Percentiles rank a stretch among this genome's conserved stretches.
Evolutionary conservation across 1,284 basidiomycete species (phyloP).

Genomic region (Ganoderma boninense): DNA sequence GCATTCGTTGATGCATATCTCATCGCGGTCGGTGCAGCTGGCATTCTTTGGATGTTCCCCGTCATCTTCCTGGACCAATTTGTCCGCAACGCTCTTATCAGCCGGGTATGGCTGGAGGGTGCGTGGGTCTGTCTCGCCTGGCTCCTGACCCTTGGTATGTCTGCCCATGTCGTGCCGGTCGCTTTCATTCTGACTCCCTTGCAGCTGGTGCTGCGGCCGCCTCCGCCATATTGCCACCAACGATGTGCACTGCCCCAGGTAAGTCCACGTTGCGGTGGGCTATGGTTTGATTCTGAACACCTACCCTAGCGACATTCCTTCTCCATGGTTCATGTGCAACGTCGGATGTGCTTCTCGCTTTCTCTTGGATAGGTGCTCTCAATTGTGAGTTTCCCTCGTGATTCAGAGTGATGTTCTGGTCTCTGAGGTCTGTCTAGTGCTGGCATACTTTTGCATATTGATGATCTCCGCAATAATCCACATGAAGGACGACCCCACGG

Average conservation of each 20-base stretch:
- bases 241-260: slow-evolving; percentile 43
- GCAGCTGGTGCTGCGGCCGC: slow-evolving; percentile 59
- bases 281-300: background rate
- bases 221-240: slow-evolving; percentile 47
- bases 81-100: slow-evolving; percentile 57
- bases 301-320: slow-evolving; percentile 18
- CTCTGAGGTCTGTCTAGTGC: slow-evolving; percentile 42
- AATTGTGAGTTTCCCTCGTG: slow-evolving; percentile 52
- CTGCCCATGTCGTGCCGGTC: background rate
- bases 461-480: slow-evolving; percentile 46
- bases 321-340: slow-evolving; percentile 57
- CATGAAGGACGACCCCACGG: slow-evolving; percentile 48
- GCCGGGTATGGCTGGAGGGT: slow-evolving; percentile 77
- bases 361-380: slow-evolving; percentile 68
- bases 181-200: slow-evolving; percentile 7
- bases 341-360: slow-evolving; percentile 63
- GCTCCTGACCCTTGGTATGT: slow-evolving; percentile 67
- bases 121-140: slow-evolving; percentile 68
- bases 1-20: slow-evolving; percentile 67
- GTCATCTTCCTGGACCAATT: slow-evolving; percentile 72
- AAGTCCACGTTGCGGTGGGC: background rate
- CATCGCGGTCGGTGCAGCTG: slow-evolving; percentile 66
- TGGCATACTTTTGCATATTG: slow-evolving; percentile 53
- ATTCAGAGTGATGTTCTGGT: slow-evolving; percentile 7
- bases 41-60: slow-evolving; percentile 64